Evolutionary conservation across 768 basidiomycete genomes (phyloP), one percentile per base, ranked within the genome.

Genomic region (Leccinum rimulosum): DNA sequence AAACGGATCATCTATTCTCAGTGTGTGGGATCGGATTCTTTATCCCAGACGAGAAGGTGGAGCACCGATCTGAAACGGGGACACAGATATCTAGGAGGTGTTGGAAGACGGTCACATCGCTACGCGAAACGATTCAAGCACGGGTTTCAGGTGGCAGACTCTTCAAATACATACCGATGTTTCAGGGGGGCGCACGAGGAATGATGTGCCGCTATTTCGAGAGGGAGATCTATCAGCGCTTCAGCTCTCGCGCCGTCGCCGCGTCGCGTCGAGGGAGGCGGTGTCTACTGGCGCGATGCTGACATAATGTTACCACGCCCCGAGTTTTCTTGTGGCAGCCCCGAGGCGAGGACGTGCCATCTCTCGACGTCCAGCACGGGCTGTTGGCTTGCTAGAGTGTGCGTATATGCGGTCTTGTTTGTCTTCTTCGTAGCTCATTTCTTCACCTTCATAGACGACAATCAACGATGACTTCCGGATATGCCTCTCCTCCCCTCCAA

Each of bases 401-500:
- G 57, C n/a, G 68, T 64, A 52, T 45, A 15, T 45, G 35, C 35
- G 19, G 50, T 45, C 17, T 48, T 22, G 25, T 56, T 14, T 6
- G 1, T 19, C 6, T 11, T 22, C 25, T 36, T 50, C 31, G 17
- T 4, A n/a, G 4, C 8, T 59, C 9, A 35, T 47, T 48, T 35
- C 22, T 43, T n/a, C 30, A 30, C 56, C 58, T 55, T 60, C 62
- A 61, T 64, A 64, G 59, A 71, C 64, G 72, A 74, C 73, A 60
- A 67, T 73, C 72, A 64, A 60, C 57, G 73, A 73, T 73, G 72
- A 70, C 72, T 58, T 73, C 72, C 56, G 72, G 72, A 73, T 74
- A 74, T 63, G 63, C 64, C 59, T 70, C 72, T 43, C 71, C 71
- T 35, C 63, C 66, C 27, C n/a, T 68, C 54, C 73, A 68, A 68